Conservation (phyloP, 208 protist genomes). For the Leptomonas pyrrhocoris region DNA sequence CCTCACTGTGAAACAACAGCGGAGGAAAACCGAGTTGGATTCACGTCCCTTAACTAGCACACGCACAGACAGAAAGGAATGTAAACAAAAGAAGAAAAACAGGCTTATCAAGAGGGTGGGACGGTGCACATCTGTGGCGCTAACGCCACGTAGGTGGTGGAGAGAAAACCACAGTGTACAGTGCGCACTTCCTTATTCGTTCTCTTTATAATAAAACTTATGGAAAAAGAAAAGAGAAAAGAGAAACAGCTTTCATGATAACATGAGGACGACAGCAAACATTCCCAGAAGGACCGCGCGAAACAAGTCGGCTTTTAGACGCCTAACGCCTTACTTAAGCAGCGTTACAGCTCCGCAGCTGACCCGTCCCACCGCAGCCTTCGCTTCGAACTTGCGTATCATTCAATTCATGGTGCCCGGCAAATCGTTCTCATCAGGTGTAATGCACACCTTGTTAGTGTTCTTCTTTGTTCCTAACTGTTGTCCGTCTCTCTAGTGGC, state of each 20-base stretch:
- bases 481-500: constrained; percentile 30
- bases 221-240: neutral
- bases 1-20: too few species aligned
- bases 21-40: neutral
- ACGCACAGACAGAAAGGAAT: neutral
- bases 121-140: too few species aligned
- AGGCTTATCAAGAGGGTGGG: neutral
- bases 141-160: neutral
- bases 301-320: neutral
- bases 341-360: neutral
- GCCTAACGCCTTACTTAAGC: neutral
- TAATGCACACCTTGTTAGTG: neutral
- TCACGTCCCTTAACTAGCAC: neutral
- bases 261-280: neutral
- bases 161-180: neutral
- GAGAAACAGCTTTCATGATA: neutral
- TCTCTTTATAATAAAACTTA: neutral
- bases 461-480: constrained; percentile 8
- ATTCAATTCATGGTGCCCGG: neutral
- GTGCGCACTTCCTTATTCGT: neutral
- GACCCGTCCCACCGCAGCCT: neutral
- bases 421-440: neutral
- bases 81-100: neutral
- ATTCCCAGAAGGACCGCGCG: neutral
- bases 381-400: neutral